phyloP scores from a whole-genome alignment of 192 early-diverging fungal genomes.

The Backusella parvicylindrica region DNA sequence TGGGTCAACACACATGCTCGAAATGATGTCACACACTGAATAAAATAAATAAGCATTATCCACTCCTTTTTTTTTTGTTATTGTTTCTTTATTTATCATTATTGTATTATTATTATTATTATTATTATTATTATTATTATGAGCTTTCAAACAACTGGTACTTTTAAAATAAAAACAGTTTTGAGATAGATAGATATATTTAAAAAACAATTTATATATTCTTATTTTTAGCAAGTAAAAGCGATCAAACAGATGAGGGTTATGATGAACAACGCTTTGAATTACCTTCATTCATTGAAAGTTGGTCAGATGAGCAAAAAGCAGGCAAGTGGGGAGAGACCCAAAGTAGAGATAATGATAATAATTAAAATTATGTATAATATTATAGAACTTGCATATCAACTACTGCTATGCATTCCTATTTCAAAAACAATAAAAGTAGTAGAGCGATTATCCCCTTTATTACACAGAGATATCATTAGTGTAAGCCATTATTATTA shows the following conservation, averaged over 20 bases:
- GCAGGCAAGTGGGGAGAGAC: conserved; percentile 31
- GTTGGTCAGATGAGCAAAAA: conserved; percentile 47
- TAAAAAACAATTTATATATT: not conserved
- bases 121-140: not conserved
- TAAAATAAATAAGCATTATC: conserved; percentile 5
- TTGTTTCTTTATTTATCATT: not conserved
- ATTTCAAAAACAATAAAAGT: conserved; percentile 40
- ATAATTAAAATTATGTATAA: conserved; percentile 1
- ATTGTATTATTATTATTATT: not conserved
- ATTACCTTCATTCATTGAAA: conserved; percentile 33
- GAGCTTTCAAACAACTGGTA: not conserved
- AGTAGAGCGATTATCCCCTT: conserved; percentile 41
- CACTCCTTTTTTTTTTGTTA: not conserved
- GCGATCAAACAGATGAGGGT: conserved; percentile 30
- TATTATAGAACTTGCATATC: conserved; percentile 53
- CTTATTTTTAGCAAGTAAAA: not conserved
- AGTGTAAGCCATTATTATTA: conserved; percentile 21
- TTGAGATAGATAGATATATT: too few relatives aligned
- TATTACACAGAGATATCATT: conserved; percentile 57
- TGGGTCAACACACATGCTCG: not conserved
- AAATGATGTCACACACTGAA: conserved; percentile 5
- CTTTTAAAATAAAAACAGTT: not conserved
- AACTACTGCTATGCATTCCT: conserved; percentile 53
- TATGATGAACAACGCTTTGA: conserved; percentile 40
- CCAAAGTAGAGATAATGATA: not conserved